A percentile compares a stretch with the other conserved stretches of the same genome.
phyloP scores from a whole-genome alignment of 2,329 filamentous ascomycete genomes.

The Clarireedia hainanense region DNA sequence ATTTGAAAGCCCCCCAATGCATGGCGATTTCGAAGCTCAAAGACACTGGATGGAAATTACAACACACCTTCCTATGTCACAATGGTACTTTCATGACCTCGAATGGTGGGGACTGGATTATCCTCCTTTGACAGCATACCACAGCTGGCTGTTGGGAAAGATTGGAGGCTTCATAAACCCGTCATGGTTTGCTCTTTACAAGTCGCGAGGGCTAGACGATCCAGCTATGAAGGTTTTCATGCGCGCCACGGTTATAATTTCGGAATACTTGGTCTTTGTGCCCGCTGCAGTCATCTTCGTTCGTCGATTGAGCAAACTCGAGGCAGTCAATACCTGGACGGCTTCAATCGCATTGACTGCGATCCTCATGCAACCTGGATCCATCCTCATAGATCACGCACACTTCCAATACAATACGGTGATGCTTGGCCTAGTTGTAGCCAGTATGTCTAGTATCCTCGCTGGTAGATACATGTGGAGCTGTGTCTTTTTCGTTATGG shows the following conservation, averaged over 20 bases:
- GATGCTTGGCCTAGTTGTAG: conserved; percentile 87
- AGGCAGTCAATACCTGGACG: conserved; percentile 74
- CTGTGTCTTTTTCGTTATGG: conserved; percentile 85
- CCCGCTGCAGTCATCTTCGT: conserved; percentile 82
- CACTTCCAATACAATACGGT: conserved; percentile 99
- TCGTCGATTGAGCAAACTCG: conserved; percentile 68
- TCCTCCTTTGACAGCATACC: conserved; percentile 93
- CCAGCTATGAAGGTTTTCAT: conserved; percentile 84
- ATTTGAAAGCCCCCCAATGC: conserved; percentile 75
- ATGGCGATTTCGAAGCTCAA: conserved; percentile 96
- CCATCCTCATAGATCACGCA: conserved; percentile 87
- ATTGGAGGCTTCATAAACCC: conserved; percentile 74
- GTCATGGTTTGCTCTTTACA: conserved; percentile 78
- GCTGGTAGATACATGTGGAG: conserved; percentile 81
- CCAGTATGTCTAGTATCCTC: conserved; percentile 80
- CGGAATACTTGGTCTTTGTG: conserved; percentile 84
- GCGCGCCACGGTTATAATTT: conserved; percentile 83
- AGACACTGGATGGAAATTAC: conserved; percentile 99
- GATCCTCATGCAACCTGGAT: conserved; percentile 84
- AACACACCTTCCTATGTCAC: conserved; percentile 75
- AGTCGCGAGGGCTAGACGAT: conserved; percentile 75
- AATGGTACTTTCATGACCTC: conserved; percentile 97
- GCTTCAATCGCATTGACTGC: conserved; percentile 79
- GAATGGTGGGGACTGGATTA: conserved; percentile 98
- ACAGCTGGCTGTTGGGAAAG: conserved; percentile 90